A percentile compares a stretch with the other conserved stretches of the same genome.
phyloP scores from a whole-genome alignment of 1,284 basidiomycete genomes.

The Papiliotrema terrestris region DNA sequence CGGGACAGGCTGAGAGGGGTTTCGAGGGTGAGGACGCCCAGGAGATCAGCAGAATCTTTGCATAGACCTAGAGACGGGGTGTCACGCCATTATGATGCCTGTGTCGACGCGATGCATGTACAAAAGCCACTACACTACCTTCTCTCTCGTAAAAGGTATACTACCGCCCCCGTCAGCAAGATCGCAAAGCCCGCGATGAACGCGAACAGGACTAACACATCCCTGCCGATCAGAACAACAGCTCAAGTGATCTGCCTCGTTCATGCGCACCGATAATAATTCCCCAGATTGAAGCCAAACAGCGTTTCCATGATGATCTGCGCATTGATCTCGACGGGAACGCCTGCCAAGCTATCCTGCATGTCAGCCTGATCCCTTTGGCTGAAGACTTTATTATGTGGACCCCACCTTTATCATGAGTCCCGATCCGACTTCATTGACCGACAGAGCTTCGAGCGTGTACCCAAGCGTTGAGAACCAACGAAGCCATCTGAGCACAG shows the following conservation, averaged over 20 bases:
- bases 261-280: slow-evolving; percentile 62
- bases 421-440: slow-evolving; percentile 83
- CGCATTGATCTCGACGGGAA: slow-evolving; percentile 73
- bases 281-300: slow-evolving; percentile 72
- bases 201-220: slow-evolving; percentile 77
- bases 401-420: slow-evolving; percentile 60
- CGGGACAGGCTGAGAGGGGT: slow-evolving; percentile 32
- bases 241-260: not conserved
- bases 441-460: slow-evolving; percentile 72
- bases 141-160: slow-evolving; percentile 68
- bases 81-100: not conserved
- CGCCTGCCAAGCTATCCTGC: slow-evolving; percentile 64
- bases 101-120: not conserved
- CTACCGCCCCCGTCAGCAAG: slow-evolving; percentile 66
- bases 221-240: slow-evolving; percentile 39
- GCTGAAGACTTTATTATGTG: not conserved
- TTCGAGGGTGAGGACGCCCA: slow-evolving; percentile 32
- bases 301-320: slow-evolving; percentile 71
- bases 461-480: slow-evolving; percentile 57
- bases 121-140: slow-evolving; percentile 45
- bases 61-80: slow-evolving; percentile 2
- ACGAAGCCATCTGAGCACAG: slow-evolving; percentile 79
- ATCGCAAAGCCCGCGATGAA: slow-evolving; percentile 73
- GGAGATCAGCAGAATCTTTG: slow-evolving; percentile 15
- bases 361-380: not conserved